Base-by-base conservation (phyloP, 805 yeast genomes). In the Starmerella geochares region DNA sequence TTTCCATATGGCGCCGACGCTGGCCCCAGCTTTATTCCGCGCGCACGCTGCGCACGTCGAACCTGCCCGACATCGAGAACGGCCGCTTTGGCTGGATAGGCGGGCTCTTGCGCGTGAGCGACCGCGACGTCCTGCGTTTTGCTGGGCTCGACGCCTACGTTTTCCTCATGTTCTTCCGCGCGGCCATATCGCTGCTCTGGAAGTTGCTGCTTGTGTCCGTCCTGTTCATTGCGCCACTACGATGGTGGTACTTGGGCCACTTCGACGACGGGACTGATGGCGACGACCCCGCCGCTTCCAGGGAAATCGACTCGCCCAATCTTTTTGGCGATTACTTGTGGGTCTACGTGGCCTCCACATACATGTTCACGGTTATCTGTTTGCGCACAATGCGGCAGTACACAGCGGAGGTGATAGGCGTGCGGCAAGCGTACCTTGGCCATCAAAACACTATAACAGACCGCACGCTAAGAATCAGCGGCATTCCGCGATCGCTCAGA, bases 101-200 rank as follows among this genome's bases (percentile, higher is more conserved):
- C 0, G 76, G 79, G 0, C 67, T 90, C 13, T 76, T 76, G 61
- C 65, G 65, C 11, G 79, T 88, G 17, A 71, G 74, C 23, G 97
- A 90, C 58, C 72, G 76, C 14, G 87, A 86, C 51, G 76, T 92
- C 2, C 71, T 90, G 46, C 90, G 86, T 53, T 82, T 81, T 60
- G 95, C 96, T 2, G 98, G 98, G 0, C 67, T 90, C 39, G 98
- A 90, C 67, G 96, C 96, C 0, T 87, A 77, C 67, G 97, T 92
- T 43, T 90, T 85, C 61, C 67, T 90, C 28, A 87, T 87, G 3
- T 88, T 90, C 63, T 92, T 92, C 74, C 81, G 84, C 53, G 85
- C 87, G 84, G 77, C 92, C 53, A 84, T 88, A 44, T 78, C 78
- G 62, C 69, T 85, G 8, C 65, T 90, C 21, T 66, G 77, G 2